phyloP scores from a whole-genome alignment of 176 grass and related monocot species.

The Rhynchospora pubera region DNA sequence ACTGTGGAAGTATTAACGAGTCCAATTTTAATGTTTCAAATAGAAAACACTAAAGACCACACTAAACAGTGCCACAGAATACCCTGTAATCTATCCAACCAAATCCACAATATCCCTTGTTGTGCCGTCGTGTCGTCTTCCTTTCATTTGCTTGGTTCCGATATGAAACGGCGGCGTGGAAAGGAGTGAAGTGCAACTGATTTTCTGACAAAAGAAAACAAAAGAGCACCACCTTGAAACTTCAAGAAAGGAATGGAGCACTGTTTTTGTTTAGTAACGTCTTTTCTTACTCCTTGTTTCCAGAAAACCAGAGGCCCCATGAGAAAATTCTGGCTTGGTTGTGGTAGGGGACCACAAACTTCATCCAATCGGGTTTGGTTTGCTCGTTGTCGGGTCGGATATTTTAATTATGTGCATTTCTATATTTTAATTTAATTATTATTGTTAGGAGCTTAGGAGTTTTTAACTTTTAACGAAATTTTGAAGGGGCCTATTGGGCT shows the following conservation, averaged over 20 bases:
- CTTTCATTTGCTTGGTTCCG: background rate
- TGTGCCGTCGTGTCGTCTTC: background rate
- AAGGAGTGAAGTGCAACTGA: background rate
- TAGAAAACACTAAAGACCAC: background rate
- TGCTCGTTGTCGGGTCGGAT: background rate
- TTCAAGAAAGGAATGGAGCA: background rate
- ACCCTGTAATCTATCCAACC: background rate
- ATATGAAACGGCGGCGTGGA: background rate
- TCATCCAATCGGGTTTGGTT: background rate
- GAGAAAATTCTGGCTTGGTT: background rate
- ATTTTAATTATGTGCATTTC: background rate
- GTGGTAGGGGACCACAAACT: background rate
- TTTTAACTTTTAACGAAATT: too few relatives aligned
- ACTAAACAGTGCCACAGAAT: background rate
- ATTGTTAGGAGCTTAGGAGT: background rate
- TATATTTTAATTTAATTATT: background rate
- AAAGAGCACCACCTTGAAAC: constrained; percentile 4
- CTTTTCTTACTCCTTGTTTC: background rate
- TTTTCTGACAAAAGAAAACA: background rate
- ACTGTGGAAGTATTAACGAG: background rate
- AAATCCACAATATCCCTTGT: background rate
- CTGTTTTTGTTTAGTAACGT: background rate
- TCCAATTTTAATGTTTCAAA: background rate
- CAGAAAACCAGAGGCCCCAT: background rate
- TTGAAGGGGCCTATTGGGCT: too few relatives aligned